Conservation (phyloP, 2,329 filamentous ascomycete genomes). For the Epichloe aotearoae region DNA sequence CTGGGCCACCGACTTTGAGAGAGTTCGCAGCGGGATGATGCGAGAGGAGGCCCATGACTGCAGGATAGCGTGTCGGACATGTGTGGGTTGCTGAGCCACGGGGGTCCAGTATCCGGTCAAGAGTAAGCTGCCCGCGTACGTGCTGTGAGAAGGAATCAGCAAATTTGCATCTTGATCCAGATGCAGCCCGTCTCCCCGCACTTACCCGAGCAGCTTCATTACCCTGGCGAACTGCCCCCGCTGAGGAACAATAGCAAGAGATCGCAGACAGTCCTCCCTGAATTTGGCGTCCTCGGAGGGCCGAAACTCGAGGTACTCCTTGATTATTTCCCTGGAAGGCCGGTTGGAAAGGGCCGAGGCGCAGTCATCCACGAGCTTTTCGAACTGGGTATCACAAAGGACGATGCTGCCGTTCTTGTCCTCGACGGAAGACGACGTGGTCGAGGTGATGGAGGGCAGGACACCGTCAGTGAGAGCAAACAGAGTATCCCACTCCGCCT, state of each 20-base stretch:
- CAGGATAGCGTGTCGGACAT: slow-evolving; percentile 48
- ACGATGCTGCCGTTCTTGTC: slow-evolving; percentile 19
- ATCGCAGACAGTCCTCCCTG: slow-evolving; percentile 32
- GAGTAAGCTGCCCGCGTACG: slow-evolving; percentile 47
- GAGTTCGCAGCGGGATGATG: slow-evolving; percentile 37
- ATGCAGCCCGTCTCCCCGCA: slow-evolving; percentile 2
- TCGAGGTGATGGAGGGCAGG: slow-evolving; percentile 43
- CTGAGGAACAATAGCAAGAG: slow-evolving; percentile 24
- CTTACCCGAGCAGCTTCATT: slow-evolving; percentile 31
- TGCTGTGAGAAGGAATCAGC: slow-evolving; percentile 27
- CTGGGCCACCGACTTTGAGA: slow-evolving; percentile 42
- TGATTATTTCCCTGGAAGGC: slow-evolving; percentile 30
- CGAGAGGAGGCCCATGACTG: slow-evolving; percentile 48
- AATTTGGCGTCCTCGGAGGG: slow-evolving; percentile 40
- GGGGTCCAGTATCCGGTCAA: slow-evolving; percentile 56
- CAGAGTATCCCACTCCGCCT: slow-evolving; percentile 40
- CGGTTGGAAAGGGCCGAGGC: slow-evolving; percentile 23
- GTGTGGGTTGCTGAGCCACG: slow-evolving; percentile 45
- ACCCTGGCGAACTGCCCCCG: slow-evolving; percentile 25
- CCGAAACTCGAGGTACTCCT: slow-evolving; percentile 38
- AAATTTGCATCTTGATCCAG: background rate
- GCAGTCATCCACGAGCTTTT: slow-evolving; percentile 27
- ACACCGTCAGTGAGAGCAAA: slow-evolving; percentile 43
- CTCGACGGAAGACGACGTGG: slow-evolving; percentile 17
- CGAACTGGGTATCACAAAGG: slow-evolving; percentile 37